Percentiles rank a stretch among this genome's conserved stretches.
These are phyloP conservation scores for Fragilariopsis cylindrus DNA, from an alignment of 108 stramenopile genomes.

Conservation along the genomic window DNA sequence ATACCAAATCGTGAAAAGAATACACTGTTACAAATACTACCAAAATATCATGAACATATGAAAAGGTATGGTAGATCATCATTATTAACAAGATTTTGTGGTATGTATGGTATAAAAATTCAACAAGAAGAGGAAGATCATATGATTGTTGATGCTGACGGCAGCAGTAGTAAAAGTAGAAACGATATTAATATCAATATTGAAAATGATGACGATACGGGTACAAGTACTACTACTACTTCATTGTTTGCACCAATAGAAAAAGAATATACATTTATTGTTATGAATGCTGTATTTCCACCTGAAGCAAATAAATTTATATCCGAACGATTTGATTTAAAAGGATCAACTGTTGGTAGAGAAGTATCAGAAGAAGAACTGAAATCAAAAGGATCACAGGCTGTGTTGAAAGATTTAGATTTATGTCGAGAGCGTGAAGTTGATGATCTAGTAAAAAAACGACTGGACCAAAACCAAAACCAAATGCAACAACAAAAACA, in stretches of 20 bases:
- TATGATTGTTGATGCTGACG: too few species aligned
- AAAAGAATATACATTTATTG: constrained; percentile 63
- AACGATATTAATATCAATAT: too few species aligned
- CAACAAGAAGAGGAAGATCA: constrained; percentile 18
- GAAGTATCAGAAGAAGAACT: constrained; percentile 75
- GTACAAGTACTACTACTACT: neutral
- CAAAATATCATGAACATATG: constrained; percentile 80
- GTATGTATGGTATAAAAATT: constrained; percentile 78
- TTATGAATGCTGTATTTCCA: constrained; percentile 89
- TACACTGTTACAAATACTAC: constrained; percentile 70
- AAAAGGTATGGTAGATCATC: constrained; percentile 57
- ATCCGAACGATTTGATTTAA: constrained; percentile 84
- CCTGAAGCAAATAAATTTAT: constrained; percentile 64
- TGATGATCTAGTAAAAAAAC: neutral
- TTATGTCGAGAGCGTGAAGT: constrained; percentile 64
- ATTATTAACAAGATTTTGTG: constrained; percentile 80
- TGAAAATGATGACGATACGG: neutral
- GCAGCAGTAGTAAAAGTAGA: too few species aligned
- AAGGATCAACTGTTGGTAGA: constrained; percentile 86
- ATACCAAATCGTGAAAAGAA: constrained; percentile 75
- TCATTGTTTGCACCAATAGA: constrained; percentile 11
- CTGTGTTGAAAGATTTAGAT: constrained; percentile 84
- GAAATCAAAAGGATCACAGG: constrained; percentile 57
- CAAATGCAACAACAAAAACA: constrained; percentile 9
- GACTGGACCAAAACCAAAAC: neutral